These are phyloP conservation scores for Russula vinacea DNA, from an alignment of 768 basidiomycete species.

Conservation along the genomic window DNA sequence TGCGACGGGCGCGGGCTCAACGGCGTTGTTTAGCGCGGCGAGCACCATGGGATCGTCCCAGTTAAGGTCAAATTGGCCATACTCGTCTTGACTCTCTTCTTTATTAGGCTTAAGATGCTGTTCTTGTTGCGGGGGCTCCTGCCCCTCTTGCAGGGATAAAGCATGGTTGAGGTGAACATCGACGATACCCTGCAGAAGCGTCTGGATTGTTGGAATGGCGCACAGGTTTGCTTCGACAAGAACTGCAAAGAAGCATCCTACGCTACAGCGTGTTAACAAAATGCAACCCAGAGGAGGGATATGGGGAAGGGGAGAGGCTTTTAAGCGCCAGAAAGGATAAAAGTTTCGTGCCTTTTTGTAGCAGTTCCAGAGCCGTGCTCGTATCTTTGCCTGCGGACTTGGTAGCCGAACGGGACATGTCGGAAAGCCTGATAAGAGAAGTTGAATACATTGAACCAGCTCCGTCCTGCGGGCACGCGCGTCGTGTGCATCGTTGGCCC, in stretches of 20 bases:
- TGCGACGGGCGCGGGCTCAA: neutral
- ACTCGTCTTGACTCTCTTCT: slow-evolving; percentile 80
- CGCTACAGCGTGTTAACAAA: slow-evolving; percentile 1
- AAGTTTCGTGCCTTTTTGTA: slow-evolving; percentile 19
- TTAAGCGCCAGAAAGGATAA: neutral
- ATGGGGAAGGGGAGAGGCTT: neutral
- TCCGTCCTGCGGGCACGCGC: slow-evolving; percentile 26
- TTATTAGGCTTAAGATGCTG: slow-evolving; percentile 40
- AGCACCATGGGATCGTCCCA: slow-evolving; percentile 58
- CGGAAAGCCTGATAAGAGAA: slow-evolving; percentile 30
- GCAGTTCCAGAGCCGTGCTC: slow-evolving; percentile 5
- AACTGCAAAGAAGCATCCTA: slow-evolving; percentile 20
- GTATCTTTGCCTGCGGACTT: neutral
- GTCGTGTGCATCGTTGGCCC: neutral
- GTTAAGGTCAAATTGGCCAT: slow-evolving; percentile 55
- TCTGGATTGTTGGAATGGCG: slow-evolving; percentile 15
- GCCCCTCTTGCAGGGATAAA: slow-evolving; percentile 37
- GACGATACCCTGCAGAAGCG: slow-evolving; percentile 42
- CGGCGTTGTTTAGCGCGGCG: slow-evolving; percentile 38
- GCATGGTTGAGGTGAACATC: slow-evolving; percentile 49
- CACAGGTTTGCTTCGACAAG: slow-evolving; percentile 17
- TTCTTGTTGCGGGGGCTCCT: slow-evolving; percentile 36
- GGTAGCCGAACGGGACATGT: slow-evolving; percentile 42
- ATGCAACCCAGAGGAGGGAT: neutral
- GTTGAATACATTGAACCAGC: slow-evolving; percentile 23